Conservation (phyloP, 2,329 filamentous ascomycete genomes). For the Geosmithia putterillii region DNA sequence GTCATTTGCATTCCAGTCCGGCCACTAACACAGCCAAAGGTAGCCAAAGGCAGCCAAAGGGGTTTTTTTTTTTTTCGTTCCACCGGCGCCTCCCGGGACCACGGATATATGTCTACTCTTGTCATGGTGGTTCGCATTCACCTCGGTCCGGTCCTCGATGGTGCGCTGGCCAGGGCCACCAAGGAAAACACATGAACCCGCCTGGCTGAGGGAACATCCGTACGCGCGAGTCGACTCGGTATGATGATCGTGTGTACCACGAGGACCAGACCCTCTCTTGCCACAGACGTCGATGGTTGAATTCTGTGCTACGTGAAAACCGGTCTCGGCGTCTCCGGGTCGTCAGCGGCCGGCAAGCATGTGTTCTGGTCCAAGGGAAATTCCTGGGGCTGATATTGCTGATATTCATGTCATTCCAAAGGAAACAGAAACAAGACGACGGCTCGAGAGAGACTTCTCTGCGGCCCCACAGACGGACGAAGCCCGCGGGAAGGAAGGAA, state of each 20-base stretch:
- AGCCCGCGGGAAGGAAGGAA: not conserved
- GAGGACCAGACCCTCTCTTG: not conserved
- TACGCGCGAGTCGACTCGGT: not conserved
- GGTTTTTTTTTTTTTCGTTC: not conserved
- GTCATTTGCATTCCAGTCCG: not conserved
- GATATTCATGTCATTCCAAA: not conserved
- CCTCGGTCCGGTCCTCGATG: not conserved
- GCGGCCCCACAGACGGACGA: not conserved
- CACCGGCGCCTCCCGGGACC: not conserved
- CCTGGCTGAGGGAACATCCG: too few species aligned
- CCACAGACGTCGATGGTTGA: too few species aligned
- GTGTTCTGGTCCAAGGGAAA: not conserved
- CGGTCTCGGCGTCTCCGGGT: not conserved
- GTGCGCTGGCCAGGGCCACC: not conserved
- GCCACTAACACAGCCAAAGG: not conserved
- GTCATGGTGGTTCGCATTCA: not conserved
- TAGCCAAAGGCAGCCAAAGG: not conserved
- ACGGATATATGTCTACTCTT: not conserved
- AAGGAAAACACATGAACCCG: too few species aligned
- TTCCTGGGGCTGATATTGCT: too few species aligned
- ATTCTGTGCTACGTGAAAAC: not conserved
- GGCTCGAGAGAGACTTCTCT: not conserved
- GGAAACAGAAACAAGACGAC: not conserved
- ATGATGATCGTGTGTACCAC: not conserved
- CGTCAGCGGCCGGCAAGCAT: not conserved